Evolutionary conservation across 345 rosid genomes (phyloP).

Genomic region (Salix exigua): DNA sequence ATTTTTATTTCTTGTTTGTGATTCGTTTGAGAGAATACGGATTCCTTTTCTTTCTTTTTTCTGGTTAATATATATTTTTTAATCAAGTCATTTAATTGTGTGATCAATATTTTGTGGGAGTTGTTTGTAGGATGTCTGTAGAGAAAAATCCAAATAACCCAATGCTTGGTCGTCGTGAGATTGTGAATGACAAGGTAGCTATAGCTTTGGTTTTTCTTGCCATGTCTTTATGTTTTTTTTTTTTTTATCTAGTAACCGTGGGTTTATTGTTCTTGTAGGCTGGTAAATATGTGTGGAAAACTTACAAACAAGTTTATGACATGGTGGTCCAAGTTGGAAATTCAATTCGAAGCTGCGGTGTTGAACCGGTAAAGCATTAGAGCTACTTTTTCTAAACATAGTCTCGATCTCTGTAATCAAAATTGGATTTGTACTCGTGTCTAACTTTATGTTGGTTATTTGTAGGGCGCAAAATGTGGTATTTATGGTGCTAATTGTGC

Average conservation of each 20-base stretch:
- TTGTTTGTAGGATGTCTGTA: slow-evolving; percentile 56
- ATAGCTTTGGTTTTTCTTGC: neutral
- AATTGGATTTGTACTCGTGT: neutral
- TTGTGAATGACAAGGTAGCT: slow-evolving; percentile 67
- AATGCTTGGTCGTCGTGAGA: slow-evolving; percentile 88
- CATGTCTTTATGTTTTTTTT: neutral
- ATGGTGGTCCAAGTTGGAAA: slow-evolving; percentile 75
- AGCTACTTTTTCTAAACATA: neutral
- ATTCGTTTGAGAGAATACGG: neutral
- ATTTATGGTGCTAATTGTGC: slow-evolving; percentile 85
- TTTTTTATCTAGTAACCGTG: neutral
- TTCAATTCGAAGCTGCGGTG: slow-evolving; percentile 74
- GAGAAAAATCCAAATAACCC: slow-evolving; percentile 66
- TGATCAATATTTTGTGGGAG: slow-evolving; percentile 1
- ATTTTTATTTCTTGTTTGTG: neutral
- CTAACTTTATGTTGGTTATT: slow-evolving; percentile 6
- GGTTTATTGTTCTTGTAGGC: slow-evolving; percentile 42
- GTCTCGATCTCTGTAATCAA: neutral
- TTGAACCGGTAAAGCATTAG: slow-evolving; percentile 53
- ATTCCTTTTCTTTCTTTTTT: neutral
- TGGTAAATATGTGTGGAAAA: slow-evolving; percentile 81
- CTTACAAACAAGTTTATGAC: slow-evolving; percentile 76
- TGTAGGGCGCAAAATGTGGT: slow-evolving; percentile 81
- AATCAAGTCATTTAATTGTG: neutral
- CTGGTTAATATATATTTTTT: neutral